phyloP scores from a whole-genome alignment of 129 eudicot species.

The Ambrosia artemisiifolia region DNA sequence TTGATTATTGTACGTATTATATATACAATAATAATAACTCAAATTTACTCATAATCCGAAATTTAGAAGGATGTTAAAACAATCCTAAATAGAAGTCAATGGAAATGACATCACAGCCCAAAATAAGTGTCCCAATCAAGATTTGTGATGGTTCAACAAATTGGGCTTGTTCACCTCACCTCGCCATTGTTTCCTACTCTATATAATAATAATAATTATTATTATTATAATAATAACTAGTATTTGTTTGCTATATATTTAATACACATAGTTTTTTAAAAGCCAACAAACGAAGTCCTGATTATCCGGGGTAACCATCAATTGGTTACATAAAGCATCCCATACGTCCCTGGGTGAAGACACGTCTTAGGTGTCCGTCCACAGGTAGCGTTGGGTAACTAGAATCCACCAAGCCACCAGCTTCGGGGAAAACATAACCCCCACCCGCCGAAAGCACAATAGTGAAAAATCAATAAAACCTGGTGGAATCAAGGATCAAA shows the following conservation, averaged over 20 bases:
- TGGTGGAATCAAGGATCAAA: no score
- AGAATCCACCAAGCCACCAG: no score
- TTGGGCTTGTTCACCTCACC: slow-evolving; percentile 4
- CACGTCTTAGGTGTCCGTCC: no score
- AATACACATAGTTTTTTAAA: not conserved
- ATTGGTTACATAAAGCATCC: no score
- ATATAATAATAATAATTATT: not conserved
- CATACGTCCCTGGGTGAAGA: no score
- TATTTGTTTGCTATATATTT: not conserved
- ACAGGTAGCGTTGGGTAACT: no score
- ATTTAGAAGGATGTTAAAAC: not conserved
- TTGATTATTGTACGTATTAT: not conserved
- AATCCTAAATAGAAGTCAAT: slow-evolving; percentile 26
- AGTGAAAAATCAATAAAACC: no score
- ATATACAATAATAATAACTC: not conserved
- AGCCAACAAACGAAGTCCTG: no score
- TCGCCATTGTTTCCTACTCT: not conserved
- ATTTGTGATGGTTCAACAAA: slow-evolving; percentile 27
- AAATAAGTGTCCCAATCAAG: slow-evolving; percentile 11
- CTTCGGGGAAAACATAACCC: no score
- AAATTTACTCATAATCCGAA: not conserved
- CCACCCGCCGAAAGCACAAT: no score
- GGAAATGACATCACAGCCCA: slow-evolving; percentile 14
- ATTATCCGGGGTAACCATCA: no score
- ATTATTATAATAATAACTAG: not conserved